Evolutionary conservation across 2,329 filamentous ascomycete species (phyloP).

Genomic region (Aspergillus sp.): DNA sequence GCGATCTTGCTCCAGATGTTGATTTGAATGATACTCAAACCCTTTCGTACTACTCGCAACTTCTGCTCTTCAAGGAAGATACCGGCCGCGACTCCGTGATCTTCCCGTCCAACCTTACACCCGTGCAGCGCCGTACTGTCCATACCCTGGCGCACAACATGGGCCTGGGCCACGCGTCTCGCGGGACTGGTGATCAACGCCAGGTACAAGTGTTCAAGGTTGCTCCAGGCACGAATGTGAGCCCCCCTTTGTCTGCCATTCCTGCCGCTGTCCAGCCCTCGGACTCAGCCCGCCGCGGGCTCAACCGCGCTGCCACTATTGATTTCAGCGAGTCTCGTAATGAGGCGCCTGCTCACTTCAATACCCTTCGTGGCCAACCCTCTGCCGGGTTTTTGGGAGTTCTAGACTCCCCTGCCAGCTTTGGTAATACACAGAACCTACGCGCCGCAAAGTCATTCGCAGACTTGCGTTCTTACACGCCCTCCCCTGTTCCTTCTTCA

Average conservation of each 20-base stretch:
- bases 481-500: conserved; percentile 85
- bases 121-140: conserved; percentile 82
- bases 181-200: conserved; percentile 80
- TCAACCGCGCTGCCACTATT: conserved; percentile 94
- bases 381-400: conserved; percentile 79
- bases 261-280: conserved; percentile 64
- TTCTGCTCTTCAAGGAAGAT: conserved; percentile 85
- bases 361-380: conserved; percentile 72
- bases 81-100: conserved; percentile 74
- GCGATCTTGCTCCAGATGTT: conserved; percentile 57
- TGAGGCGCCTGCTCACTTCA: conserved; percentile 70
- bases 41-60: conserved; percentile 84
- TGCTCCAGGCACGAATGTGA: conserved; percentile 54
- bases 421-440: conserved; percentile 73
- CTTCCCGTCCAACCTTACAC: conserved; percentile 77
- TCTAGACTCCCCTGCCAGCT: conserved; percentile 70
- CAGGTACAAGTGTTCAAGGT: conserved; percentile 82
- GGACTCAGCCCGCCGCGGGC: conserved; percentile 76
- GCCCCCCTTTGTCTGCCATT: conserved; percentile 63
- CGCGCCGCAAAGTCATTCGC: conserved; percentile 95
- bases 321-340: conserved; percentile 86
- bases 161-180: conserved; percentile 85
- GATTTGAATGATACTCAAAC: conserved; percentile 90
- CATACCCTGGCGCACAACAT: conserved; percentile 95
- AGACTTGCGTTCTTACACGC: conserved; percentile 90